These are phyloP conservation scores for Amniculicola lignicola DNA, from an alignment of 495 filamentous ascomycete species.

Conservation along the genomic window DNA sequence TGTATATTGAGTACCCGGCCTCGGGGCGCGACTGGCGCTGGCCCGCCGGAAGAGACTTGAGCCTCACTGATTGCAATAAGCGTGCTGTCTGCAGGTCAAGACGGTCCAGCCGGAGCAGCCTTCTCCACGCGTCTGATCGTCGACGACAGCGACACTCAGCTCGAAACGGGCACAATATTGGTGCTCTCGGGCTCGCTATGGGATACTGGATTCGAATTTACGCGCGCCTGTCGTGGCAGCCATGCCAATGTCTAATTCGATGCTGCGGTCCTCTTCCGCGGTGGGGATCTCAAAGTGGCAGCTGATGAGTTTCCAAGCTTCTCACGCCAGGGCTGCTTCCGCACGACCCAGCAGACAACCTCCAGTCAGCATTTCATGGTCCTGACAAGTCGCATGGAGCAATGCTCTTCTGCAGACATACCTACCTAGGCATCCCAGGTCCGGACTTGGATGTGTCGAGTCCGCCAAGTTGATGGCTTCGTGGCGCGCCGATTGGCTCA, in stretches of 20 bases:
- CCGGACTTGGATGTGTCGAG: too few relatives aligned
- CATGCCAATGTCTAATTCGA: background rate
- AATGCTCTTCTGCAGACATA: too few relatives aligned
- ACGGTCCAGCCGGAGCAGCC: background rate
- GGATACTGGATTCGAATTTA: background rate
- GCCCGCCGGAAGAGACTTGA: constrained; percentile 1
- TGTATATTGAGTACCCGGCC: constrained; percentile 14
- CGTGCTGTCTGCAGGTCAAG: too few relatives aligned
- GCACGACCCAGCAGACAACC: too few relatives aligned
- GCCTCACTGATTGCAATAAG: background rate
- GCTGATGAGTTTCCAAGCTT: too few relatives aligned
- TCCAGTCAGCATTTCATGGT: too few relatives aligned
- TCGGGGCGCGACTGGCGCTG: constrained; percentile 3
- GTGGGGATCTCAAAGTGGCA: background rate
- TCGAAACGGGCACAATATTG: background rate
- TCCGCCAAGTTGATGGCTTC: too few relatives aligned
- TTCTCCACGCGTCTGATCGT: too few relatives aligned
- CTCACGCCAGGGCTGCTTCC: too few relatives aligned
- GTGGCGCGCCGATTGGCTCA: too few relatives aligned
- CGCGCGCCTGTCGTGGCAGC: background rate
- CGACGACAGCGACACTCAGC: background rate
- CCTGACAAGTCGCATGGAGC: too few relatives aligned
- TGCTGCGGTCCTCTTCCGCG: background rate
- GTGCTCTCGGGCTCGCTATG: background rate
- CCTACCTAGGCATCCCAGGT: too few relatives aligned